Percentiles rank a stretch among this genome's conserved stretches.
Conservation (phyloP, 768 basidiomycete genomes). For the Astraeus odoratus region DNA sequence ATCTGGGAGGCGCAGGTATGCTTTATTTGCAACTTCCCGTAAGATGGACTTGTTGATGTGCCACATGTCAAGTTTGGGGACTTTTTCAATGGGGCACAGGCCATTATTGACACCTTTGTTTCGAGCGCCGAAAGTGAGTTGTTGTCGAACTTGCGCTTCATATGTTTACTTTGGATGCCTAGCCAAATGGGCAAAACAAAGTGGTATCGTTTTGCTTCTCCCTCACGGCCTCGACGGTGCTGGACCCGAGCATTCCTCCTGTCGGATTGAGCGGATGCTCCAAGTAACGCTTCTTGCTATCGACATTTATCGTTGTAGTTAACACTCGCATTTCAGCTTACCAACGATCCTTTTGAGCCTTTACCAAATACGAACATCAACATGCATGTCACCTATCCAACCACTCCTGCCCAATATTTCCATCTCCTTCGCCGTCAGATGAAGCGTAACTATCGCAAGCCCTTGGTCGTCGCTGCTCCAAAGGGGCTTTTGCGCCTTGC, state of each 20-base stretch:
- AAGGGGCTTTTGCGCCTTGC: constrained; percentile 76
- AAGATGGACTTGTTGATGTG: no score
- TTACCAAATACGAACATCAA: constrained; percentile 49
- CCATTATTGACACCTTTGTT: constrained; percentile 87
- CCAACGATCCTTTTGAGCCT: constrained; percentile 56
- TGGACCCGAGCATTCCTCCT: constrained; percentile 90
- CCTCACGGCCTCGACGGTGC: constrained; percentile 92
- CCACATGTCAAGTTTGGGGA: constrained; percentile 91
- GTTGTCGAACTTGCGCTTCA: not conserved
- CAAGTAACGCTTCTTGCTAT: constrained; percentile 45
- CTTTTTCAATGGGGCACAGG: constrained; percentile 86
- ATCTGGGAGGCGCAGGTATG: constrained; percentile 90
- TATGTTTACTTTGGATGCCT: no score
- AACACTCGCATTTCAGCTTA: constrained; percentile 43
- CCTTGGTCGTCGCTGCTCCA: constrained; percentile 76
- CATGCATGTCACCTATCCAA: constrained; percentile 80
- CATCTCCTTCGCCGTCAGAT: constrained; percentile 87
- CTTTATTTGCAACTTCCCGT: no score
- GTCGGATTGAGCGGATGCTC: constrained; percentile 83
- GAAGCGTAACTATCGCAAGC: constrained; percentile 79
- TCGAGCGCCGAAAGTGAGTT: constrained; percentile 74
- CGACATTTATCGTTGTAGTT: not conserved
- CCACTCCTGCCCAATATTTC: constrained; percentile 89
- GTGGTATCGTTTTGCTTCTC: constrained; percentile 76
- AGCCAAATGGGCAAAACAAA: constrained; percentile 95